Evolutionary conservation across 768 basidiomycete genomes (phyloP), one percentile per base, ranked within the genome.

Genomic region (Baorangia bicolor): DNA sequence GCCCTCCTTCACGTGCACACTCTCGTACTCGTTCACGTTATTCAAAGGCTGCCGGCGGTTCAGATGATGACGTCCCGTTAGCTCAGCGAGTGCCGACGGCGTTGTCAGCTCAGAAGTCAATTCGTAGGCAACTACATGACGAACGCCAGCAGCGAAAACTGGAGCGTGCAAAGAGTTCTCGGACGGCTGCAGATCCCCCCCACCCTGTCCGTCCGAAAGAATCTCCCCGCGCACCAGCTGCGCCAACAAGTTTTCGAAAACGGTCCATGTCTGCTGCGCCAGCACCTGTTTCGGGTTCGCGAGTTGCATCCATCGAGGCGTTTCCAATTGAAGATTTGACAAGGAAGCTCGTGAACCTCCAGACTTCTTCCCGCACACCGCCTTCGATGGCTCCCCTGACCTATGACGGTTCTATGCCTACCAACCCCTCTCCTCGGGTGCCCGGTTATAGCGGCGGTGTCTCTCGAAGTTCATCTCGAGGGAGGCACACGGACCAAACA

Each of bases 31-130:
- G 51, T 40, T 64, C 64, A 51, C 68, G 53, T 43, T 57, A 42
- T 53, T 59, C 64, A 46, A 62, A 42, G 52, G 11, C 59, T 28
- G 70, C 59, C 46, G 67, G 69, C 31, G 72, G 72, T 30, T 77
- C 80, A 37, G 85, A 90, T 51, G 93, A 96, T 67, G 88, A 96
- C 62, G 76, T 93, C 1, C 94, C 94, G 1, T 78, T 96, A 16
- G 94, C 92, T 3, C 84, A 82, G 59, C 79, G 86, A 30, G 91
- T 93, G 51, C 94, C 93, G 5, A 87, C 85, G 1, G 94, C 94
- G 4, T 72, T 96, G 55, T 81, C 78, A 4, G 93, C 92, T 11
- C 94, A 96, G 64, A 85, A 83, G 62, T 85, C 87, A 6, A 90
- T 96, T 51, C 82, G 90, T 20, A 76, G 78, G 42, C 81, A 91